phyloP scores from a whole-genome alignment of 345 rosid species.

The Eucalyptus pumila region DNA sequence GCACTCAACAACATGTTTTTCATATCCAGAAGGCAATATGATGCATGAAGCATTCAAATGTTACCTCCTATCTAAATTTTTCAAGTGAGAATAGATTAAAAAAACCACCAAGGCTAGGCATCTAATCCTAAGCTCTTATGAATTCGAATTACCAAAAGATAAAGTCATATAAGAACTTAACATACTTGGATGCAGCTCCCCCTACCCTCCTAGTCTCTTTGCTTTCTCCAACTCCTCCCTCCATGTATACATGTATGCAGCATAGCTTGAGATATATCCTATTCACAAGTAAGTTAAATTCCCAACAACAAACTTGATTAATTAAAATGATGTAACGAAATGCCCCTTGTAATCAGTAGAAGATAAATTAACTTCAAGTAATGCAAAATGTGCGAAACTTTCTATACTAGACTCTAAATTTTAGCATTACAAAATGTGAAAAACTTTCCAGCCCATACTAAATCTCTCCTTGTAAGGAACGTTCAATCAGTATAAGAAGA shows the following conservation, averaged over 20 bases:
- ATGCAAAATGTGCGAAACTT: too few relatives aligned
- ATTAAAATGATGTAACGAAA: not conserved
- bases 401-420: too few relatives aligned
- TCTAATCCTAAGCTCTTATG: not conserved
- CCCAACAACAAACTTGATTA: not conserved
- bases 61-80: too few relatives aligned
- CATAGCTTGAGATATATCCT: not conserved
- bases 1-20: too few relatives aligned
- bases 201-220: not conserved
- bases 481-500: too few relatives aligned
- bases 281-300: not conserved
- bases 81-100: not conserved
- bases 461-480: too few relatives aligned
- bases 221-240: not conserved
- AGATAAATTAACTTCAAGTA: too few relatives aligned
- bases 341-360: too few relatives aligned
- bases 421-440: too few relatives aligned
- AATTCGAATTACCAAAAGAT: not conserved
- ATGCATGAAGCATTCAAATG: too few relatives aligned
- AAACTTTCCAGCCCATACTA: too few relatives aligned
- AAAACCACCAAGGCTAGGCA: not conserved
- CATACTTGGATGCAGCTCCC: not conserved
- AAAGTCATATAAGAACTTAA: not conserved
- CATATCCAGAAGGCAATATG: too few relatives aligned
- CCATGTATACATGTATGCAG: not conserved